Base-by-base conservation (phyloP, 2,329 filamentous ascomycete species). In the Stagonosporopsis rhizophila region DNA sequence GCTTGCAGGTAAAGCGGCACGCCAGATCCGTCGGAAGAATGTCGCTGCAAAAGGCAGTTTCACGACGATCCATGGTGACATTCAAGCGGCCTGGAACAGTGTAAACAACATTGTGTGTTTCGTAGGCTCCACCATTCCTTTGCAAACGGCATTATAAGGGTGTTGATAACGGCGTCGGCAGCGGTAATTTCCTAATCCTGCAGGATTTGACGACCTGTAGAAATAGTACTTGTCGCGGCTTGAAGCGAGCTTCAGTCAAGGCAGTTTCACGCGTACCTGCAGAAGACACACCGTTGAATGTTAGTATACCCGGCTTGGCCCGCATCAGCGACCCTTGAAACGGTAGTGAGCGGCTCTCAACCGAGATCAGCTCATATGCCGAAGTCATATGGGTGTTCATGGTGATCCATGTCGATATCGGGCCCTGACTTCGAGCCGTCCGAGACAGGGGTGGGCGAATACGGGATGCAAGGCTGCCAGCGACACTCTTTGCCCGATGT, bases 261-360 rank as follows among this genome's bases (percentile, higher is more conserved):
- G 52, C 56, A 56, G 55, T 57, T 59, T 22, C 53, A 57, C 47
- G 56, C 60, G 67, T 70, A 70, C 66, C 68, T 71, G 66, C 68
- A 72, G 64, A 49, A 46, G 30, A 48, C 49, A 42, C 48, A 56
- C 64, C 59, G 62, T 60, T 59, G 51, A 46, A 42, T 58, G 52
- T 51, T 51, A 56, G 32, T 44, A 58, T 57, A 61, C 51, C 52
- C 60, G 58, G 51, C 56, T 63, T 57, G 56, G 59, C 42, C 30
- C 59, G 59, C 54, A 60, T 56, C 57, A 52, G 46, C 47, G 34
- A 53, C 45, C 44, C 52, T 42, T 58, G 53, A 40, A 58, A 54
- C 58, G 56, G 45, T 58, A 48, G 59, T 62, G 64, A 52, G 62
- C 67, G 62, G 68, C 54, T 65, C 38, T 60, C 56, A 62, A 56